phyloP scores from a whole-genome alignment of 1,284 basidiomycete genomes.

The Chondrostereum purpureum region DNA sequence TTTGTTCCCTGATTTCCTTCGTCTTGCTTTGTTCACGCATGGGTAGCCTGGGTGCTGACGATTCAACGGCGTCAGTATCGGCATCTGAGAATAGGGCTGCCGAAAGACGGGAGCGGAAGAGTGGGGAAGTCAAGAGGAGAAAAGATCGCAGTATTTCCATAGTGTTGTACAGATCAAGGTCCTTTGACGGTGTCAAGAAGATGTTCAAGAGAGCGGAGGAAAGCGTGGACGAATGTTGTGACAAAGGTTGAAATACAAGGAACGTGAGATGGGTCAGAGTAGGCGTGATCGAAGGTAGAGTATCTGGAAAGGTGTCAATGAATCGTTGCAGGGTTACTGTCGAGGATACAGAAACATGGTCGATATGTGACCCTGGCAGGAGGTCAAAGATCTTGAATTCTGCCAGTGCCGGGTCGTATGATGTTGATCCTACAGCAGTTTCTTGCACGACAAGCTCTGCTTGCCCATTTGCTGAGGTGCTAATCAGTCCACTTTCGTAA shows the following conservation, averaged over 20 bases:
- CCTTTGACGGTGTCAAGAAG: conserved; percentile 48
- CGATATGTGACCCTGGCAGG: conserved; percentile 44
- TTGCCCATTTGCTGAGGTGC: conserved; percentile 26
- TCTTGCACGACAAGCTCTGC: conserved; percentile 23
- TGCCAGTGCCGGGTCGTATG: conserved; percentile 30
- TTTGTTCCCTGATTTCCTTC: conserved; percentile 14
- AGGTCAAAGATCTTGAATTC: conserved; percentile 58
- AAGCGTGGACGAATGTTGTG: conserved; percentile 48
- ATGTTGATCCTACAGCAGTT: neutral
- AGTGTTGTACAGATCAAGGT: conserved; percentile 56
- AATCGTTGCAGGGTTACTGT: conserved; percentile 38
- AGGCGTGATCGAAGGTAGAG: conserved; percentile 56
- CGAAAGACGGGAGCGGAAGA: conserved; percentile 59
- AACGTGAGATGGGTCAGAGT: conserved; percentile 52
- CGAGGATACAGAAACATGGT: conserved; percentile 15
- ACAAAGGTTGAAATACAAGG: conserved; percentile 51
- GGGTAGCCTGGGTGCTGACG: conserved; percentile 28
- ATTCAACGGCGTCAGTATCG: conserved; percentile 36
- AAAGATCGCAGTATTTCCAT: conserved; percentile 63
- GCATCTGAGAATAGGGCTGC: conserved; percentile 66
- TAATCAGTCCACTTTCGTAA: neutral
- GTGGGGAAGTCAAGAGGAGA: conserved; percentile 55
- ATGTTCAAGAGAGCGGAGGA: conserved; percentile 55
- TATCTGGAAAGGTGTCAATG: conserved; percentile 47
- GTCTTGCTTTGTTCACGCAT: conserved; percentile 21